A percentile compares a stretch with the other conserved stretches of the same genome.
phyloP scores from a whole-genome alignment of 2,329 filamentous ascomycete species.

The Alternaria sp. region DNA sequence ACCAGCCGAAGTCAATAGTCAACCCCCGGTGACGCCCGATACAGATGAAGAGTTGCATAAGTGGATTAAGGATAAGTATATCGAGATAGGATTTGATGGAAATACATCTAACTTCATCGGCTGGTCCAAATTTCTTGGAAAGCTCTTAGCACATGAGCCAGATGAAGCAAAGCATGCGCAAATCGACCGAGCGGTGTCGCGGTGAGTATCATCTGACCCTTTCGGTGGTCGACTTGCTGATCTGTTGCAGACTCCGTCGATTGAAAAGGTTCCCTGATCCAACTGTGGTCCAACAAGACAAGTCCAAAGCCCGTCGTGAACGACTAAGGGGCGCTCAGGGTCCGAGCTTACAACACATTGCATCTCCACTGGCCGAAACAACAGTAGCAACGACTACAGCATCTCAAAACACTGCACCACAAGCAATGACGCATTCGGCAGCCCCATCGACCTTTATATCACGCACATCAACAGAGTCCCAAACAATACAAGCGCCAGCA shows the following conservation, averaged over 20 bases:
- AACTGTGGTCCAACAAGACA: neutral
- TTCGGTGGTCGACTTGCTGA: neutral
- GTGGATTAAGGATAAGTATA: neutral
- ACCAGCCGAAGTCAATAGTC: neutral
- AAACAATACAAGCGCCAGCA: neutral
- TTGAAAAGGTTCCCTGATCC: neutral
- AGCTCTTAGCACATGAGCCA: neutral
- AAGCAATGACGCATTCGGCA: neutral
- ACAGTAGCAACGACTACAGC: neutral
- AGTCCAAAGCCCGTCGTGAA: neutral
- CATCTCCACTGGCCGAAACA: neutral
- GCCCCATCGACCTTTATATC: no score
- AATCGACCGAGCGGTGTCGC: neutral
- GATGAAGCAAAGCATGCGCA: neutral
- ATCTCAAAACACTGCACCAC: neutral
- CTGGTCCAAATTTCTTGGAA: neutral
- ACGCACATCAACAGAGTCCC: neutral
- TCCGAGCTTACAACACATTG: no score
- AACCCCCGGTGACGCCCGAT: neutral
- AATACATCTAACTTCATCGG: neutral
- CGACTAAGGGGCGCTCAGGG: neutral
- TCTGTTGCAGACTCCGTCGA: neutral
- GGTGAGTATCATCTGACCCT: no score
- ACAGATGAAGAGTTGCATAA: neutral
- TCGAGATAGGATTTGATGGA: neutral